Evolutionary conservation across 2,329 filamentous ascomycete species (phyloP), one percentile per base, ranked within the genome.

Genomic region (Podosphaera fusca): DNA sequence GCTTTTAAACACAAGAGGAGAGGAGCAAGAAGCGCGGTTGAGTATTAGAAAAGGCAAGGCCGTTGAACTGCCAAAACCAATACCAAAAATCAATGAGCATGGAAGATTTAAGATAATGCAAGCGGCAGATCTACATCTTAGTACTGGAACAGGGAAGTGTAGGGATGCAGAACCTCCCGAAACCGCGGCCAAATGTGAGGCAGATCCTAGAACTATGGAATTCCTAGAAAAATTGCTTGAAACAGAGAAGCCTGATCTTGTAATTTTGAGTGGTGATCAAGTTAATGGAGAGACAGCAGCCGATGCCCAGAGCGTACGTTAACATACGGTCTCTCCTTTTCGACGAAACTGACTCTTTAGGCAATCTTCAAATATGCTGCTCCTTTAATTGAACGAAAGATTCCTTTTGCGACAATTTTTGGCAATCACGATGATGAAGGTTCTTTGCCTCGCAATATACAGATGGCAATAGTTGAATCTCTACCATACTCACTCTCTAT

Each of bases 91-190:
- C 61, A 78, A 80, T 49, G 87, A 94, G 60, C 87, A 92, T 67
- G 92, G 90, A 35, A 87, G 84, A 64, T 96, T 96, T 74, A 96
- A 96, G 73, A 95, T 98, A 61, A 81, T 98, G 77, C 92, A 98
- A 70, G 75, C 94, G 57, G 85, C 88, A n/a, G 92, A 98, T 71
- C 72, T 96, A 60, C 92, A 98, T 69, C 72, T 98, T 57, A 90
- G 87, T 66, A 98, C 92, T 2, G 92, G 90, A 8, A 75, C 89
- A 4, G 92, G 92, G 8, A 71, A 71, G 50, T 98, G 92, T 67
- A 81, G 92, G 61, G 88, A 98, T 63, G 80, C 87, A n/a, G 76
- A 90, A 62, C 89, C 89, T 0, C 53, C 53, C 2, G 53, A 55
- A 10, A 33, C 53, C 30, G 81, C 4, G 85, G 83, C 9, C 79